Evolutionary conservation across 2,329 filamentous ascomycete species (phyloP).

Genomic region (Beauveria pseudobassiana): DNA sequence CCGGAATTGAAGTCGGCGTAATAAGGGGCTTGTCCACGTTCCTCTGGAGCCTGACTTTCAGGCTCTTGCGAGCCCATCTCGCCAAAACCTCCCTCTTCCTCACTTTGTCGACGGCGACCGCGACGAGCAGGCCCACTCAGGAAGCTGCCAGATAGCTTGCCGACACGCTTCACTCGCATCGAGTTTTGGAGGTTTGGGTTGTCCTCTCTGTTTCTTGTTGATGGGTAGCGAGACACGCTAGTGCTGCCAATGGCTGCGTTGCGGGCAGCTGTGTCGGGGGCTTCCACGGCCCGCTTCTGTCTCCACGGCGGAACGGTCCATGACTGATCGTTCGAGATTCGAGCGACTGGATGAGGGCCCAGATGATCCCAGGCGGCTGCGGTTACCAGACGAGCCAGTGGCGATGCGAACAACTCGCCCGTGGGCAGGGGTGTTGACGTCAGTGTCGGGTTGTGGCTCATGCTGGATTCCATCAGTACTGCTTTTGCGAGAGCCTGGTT

Average conservation of each 20-base stretch:
- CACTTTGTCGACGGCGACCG: constrained; percentile 60
- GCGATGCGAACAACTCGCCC: constrained; percentile 49
- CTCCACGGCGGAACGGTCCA: constrained; percentile 30
- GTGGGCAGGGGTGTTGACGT: constrained; percentile 48
- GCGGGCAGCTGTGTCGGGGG: constrained; percentile 42
- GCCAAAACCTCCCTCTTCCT: constrained; percentile 45
- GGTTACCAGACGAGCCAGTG: constrained; percentile 42
- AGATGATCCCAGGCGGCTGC: constrained; percentile 29
- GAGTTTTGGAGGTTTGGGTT: constrained; percentile 62
- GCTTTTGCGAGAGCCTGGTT: constrained; percentile 30
- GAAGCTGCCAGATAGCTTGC: constrained; percentile 68
- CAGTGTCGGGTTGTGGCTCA: constrained; percentile 28
- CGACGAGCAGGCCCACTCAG: constrained; percentile 72
- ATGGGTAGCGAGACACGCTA: constrained; percentile 45
- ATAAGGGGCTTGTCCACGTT: constrained; percentile 20
- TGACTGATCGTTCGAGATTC: constrained; percentile 24
- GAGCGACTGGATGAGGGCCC: constrained; percentile 30
- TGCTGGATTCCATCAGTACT: constrained; percentile 35
- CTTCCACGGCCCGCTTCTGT: constrained; percentile 41
- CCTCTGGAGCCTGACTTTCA: constrained; percentile 36
- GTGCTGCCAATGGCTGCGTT: constrained; percentile 40
- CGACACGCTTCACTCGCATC: constrained; percentile 69
- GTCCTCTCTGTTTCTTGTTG: constrained; percentile 50
- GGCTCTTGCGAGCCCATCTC: constrained; percentile 12
- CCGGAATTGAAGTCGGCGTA: constrained; percentile 44